A percentile compares a stretch with the other conserved stretches of the same genome.
phyloP scores from a whole-genome alignment of 306 rosid species.

The Vicia sativa region DNA sequence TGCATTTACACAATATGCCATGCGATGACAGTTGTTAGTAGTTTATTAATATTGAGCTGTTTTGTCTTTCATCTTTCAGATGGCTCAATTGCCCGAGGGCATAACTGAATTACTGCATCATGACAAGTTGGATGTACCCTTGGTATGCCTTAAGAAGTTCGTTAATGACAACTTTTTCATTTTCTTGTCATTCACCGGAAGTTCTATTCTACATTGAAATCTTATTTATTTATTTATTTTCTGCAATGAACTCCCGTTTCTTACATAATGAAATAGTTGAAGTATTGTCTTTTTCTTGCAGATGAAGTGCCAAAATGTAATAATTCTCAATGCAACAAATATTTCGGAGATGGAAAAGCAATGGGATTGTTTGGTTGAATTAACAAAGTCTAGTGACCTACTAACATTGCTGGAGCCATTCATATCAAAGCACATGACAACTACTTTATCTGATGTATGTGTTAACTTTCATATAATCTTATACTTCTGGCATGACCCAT shows the following conservation, averaged over 20 bases:
- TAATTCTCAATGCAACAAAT: constrained; percentile 71
- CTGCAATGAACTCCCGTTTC: constrained; percentile 15
- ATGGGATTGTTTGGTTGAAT: constrained; percentile 87
- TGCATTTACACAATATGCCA: constrained; percentile 26
- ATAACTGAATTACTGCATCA: constrained; percentile 93
- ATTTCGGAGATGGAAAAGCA: constrained; percentile 66
- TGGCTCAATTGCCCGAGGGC: constrained; percentile 97
- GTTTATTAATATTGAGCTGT: constrained; percentile 37
- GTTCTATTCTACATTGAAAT: constrained; percentile 21
- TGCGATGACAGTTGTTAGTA: constrained; percentile 20
- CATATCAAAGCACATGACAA: constrained; percentile 55
- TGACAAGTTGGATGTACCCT: constrained; percentile 69
- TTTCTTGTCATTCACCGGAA: constrained; percentile 17
- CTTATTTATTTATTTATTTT: constrained; percentile 11
- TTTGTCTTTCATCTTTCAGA: constrained; percentile 62
- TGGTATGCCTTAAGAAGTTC: constrained; percentile 64
- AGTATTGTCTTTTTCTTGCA: constrained; percentile 46
- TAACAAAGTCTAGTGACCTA: constrained; percentile 58
- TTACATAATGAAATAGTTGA: constrained; percentile 16
- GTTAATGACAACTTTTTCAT: constrained; percentile 20
- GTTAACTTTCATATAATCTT: constrained; percentile 24
- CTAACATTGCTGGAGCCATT: constrained; percentile 67
- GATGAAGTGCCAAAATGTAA: constrained; percentile 89
- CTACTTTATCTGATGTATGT: constrained; percentile 72
- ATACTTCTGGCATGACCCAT: constrained; percentile 35